phyloP scores from a whole-genome alignment of 2,329 filamentous ascomycete species.

The Curvularia lunata region DNA sequence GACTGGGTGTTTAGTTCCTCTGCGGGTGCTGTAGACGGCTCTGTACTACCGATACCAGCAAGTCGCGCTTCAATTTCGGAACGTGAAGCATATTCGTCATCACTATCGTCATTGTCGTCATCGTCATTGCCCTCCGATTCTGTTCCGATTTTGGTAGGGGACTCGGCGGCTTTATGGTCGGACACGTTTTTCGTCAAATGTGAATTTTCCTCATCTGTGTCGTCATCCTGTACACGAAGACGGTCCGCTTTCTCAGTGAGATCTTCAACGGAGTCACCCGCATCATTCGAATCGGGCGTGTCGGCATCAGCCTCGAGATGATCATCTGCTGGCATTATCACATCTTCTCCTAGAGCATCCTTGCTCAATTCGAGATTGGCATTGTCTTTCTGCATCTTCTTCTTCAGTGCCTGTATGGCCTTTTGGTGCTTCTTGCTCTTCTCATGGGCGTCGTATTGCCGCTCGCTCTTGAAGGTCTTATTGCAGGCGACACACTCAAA shows the following conservation, averaged over 20 bases:
- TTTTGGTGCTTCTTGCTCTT: slow-evolving; percentile 97
- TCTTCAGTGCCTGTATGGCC: slow-evolving; percentile 77
- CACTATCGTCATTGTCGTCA: slow-evolving; percentile 26
- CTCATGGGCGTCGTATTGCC: slow-evolving; percentile 89
- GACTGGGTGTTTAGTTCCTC: slow-evolving; percentile 13
- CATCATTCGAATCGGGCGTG: slow-evolving; percentile 39
- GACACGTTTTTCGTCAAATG: not conserved
- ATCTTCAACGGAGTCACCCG: slow-evolving; percentile 44
- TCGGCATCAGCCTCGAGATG: slow-evolving; percentile 28
- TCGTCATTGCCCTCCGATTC: slow-evolving; percentile 26
- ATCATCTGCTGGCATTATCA: slow-evolving; percentile 42
- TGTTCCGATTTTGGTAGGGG: slow-evolving; percentile 1
- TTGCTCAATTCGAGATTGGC: slow-evolving; percentile 60
- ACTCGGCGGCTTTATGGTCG: not conserved
- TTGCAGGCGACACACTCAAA: slow-evolving; percentile 69
- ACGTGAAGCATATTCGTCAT: slow-evolving; percentile 47
- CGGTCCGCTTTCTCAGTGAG: slow-evolving; percentile 24
- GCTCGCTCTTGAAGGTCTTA: slow-evolving; percentile 83
- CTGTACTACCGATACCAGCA: slow-evolving; percentile 15
- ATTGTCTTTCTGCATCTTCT: slow-evolving; percentile 84
- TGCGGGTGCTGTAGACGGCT: slow-evolving; percentile 13
- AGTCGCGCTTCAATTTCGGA: slow-evolving; percentile 47
- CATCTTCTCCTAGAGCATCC: slow-evolving; percentile 43
- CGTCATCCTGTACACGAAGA: slow-evolving; percentile 21
- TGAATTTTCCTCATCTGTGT: slow-evolving; percentile 23